A percentile compares a stretch with the other conserved stretches of the same genome.
Conservation (phyloP, 805 yeast species). For the Saccharomyces mikatae region DNA sequence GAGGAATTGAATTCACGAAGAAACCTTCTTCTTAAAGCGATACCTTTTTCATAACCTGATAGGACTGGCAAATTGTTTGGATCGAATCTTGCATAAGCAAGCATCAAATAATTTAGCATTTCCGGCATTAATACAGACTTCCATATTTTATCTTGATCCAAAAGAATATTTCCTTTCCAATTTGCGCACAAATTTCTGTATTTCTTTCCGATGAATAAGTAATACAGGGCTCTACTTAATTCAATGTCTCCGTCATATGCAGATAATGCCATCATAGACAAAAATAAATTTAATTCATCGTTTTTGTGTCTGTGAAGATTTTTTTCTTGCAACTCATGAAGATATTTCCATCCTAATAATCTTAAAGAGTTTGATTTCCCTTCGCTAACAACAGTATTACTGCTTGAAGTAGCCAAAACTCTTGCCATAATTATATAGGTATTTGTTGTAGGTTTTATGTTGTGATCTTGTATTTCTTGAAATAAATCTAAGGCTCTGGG, state of each 20-base stretch:
- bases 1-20: slow-evolving; percentile 36
- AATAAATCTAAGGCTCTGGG: slow-evolving; percentile 72
- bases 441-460: slow-evolving; percentile 13
- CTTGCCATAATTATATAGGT: slow-evolving; percentile 21
- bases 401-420: slow-evolving; percentile 23
- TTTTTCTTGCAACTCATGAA: slow-evolving; percentile 50
- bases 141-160: slow-evolving; percentile 12
- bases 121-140: slow-evolving; percentile 29
- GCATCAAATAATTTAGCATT: slow-evolving; percentile 39
- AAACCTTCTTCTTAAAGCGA: slow-evolving; percentile 39
- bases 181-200: slow-evolving; percentile 8
- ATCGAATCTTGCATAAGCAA: slow-evolving; percentile 41
- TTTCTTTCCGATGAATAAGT: slow-evolving; percentile 35
- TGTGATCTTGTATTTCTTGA: slow-evolving; percentile 49
- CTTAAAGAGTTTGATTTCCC: slow-evolving; percentile 24
- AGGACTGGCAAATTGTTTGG: slow-evolving; percentile 31
- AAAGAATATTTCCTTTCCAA: slow-evolving; percentile 5
- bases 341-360: slow-evolving; percentile 64
- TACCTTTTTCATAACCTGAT: slow-evolving; percentile 39
- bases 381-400: slow-evolving; percentile 21
- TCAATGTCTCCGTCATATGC: slow-evolving; percentile 72
- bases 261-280: slow-evolving; percentile 67
- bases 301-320: slow-evolving; percentile 6
- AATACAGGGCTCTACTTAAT: slow-evolving; percentile 60
- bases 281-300: slow-evolving; percentile 22